Percentiles rank a stretch among this genome's conserved stretches.
These are phyloP conservation scores for Daldinia childiae DNA, from an alignment of 495 filamentous ascomycete genomes.

Conservation along the genomic window DNA sequence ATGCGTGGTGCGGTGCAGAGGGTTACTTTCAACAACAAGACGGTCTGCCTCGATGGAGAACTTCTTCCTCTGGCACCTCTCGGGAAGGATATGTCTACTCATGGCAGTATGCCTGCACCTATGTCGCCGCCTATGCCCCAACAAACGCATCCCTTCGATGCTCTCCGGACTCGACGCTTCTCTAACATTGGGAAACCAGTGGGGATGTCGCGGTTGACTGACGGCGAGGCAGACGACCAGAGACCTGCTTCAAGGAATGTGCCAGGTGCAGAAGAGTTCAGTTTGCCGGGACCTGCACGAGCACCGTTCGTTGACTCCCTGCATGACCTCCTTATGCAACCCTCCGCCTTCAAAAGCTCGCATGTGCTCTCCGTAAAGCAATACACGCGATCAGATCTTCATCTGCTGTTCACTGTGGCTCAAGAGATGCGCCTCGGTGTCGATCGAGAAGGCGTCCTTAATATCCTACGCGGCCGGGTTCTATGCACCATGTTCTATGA, in stretches of 20 bases:
- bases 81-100: slow-evolving; percentile 81
- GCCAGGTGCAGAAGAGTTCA: slow-evolving; percentile 60
- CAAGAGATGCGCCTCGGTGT: slow-evolving; percentile 96
- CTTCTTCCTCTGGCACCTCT: slow-evolving; percentile 63
- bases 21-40: slow-evolving; percentile 80
- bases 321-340: slow-evolving; percentile 72
- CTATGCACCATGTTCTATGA: slow-evolving; percentile 96
- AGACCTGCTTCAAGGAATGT: slow-evolving; percentile 33
- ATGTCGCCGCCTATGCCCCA: slow-evolving; percentile 62
- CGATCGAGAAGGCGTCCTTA: slow-evolving; percentile 86
- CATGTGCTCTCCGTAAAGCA: slow-evolving; percentile 91
- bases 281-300: slow-evolving; percentile 57
- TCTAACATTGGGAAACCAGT: slow-evolving; percentile 50
- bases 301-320: slow-evolving; percentile 54
- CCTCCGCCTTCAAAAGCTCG: slow-evolving; percentile 83
- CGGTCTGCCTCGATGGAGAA: slow-evolving; percentile 79
- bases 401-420: slow-evolving; percentile 93
- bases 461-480: slow-evolving; percentile 84
- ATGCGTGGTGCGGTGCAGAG: slow-evolving; percentile 80
- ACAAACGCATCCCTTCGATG: slow-evolving; percentile 53
- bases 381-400: slow-evolving; percentile 85
- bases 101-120: slow-evolving; percentile 65
- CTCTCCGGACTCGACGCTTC: slow-evolving; percentile 56
- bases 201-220: slow-evolving; percentile 38
- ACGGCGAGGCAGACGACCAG: slow-evolving; percentile 37